Evolutionary conservation across 495 filamentous ascomycete genomes (phyloP).

Genomic region (Tuber aestivum): DNA sequence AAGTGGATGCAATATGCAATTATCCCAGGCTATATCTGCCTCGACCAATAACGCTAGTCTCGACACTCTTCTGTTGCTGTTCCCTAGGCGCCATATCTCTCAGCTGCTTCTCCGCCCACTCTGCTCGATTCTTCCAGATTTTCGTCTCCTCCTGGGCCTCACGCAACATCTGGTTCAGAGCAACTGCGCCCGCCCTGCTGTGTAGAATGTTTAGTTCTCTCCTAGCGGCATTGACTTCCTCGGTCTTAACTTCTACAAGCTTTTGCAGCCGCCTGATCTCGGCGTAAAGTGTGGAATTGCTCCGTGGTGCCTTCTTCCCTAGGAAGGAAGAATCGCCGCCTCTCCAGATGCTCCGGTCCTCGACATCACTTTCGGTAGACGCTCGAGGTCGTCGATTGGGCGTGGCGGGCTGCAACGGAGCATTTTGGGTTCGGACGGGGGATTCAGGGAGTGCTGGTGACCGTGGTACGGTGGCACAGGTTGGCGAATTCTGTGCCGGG

Average conservation of each 20-base stretch:
- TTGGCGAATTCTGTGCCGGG: slow-evolving; percentile 14
- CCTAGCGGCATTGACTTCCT: slow-evolving; percentile 28
- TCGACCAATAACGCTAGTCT: slow-evolving; percentile 28
- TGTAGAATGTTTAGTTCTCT: slow-evolving; percentile 38
- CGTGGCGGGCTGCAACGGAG: slow-evolving; percentile 36
- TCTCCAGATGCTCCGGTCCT: slow-evolving; percentile 31
- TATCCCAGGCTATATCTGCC: slow-evolving; percentile 34
- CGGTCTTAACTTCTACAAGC: slow-evolving; percentile 40
- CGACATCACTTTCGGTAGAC: slow-evolving; percentile 38
- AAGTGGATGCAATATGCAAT: background rate
- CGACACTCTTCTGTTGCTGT: slow-evolving; percentile 20
- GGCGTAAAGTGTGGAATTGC: slow-evolving; percentile 38
- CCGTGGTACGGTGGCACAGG: slow-evolving; percentile 10
- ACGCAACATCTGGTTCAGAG: slow-evolving; percentile 34
- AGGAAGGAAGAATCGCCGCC: slow-evolving; percentile 30
- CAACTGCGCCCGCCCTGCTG: slow-evolving; percentile 35
- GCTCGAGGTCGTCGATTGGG: slow-evolving; percentile 35
- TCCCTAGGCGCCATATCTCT: slow-evolving; percentile 28
- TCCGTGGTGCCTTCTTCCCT: slow-evolving; percentile 31
- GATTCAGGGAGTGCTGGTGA: slow-evolving; percentile 23
- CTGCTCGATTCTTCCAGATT: slow-evolving; percentile 41
- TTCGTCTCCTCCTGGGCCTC: slow-evolving; percentile 41
- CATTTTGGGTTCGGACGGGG: slow-evolving; percentile 22
- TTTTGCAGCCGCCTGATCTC: slow-evolving; percentile 39
- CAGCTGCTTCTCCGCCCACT: slow-evolving; percentile 41